Percentiles rank a stretch among this genome's conserved stretches.
These are phyloP conservation scores for Aspergillaceae sp. DNA, from an alignment of 2,329 filamentous ascomycete genomes.

Conservation along the genomic window DNA sequence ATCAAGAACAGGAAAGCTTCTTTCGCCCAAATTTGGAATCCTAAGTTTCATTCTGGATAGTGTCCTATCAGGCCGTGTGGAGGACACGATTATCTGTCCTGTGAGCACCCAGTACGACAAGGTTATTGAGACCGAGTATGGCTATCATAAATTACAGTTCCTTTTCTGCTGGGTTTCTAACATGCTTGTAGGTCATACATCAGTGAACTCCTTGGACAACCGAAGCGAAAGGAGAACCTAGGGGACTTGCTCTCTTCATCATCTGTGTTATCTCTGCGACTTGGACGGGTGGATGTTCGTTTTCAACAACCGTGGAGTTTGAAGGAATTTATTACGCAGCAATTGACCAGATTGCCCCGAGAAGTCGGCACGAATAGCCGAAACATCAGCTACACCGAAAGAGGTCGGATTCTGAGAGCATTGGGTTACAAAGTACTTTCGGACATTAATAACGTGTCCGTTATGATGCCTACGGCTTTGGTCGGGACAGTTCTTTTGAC, in stretches of 20 bases:
- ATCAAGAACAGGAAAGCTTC: slow-evolving; percentile 83
- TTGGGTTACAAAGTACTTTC: slow-evolving; percentile 86
- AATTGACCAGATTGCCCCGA: slow-evolving; percentile 53
- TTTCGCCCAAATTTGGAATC: slow-evolving; percentile 93
- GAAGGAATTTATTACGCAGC: slow-evolving; percentile 68
- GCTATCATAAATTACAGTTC: neutral
- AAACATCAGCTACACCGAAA: slow-evolving; percentile 44
- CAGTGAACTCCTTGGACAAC: slow-evolving; percentile 82
- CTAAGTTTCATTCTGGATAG: slow-evolving; percentile 86
- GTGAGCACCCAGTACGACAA: slow-evolving; percentile 98
- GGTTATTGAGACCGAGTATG: slow-evolving; percentile 82
- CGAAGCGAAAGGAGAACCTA: slow-evolving; percentile 92
- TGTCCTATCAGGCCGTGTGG: slow-evolving; percentile 73
- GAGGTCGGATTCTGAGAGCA: slow-evolving; percentile 69
- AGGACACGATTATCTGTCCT: slow-evolving; percentile 88
- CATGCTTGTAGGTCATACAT: slow-evolving; percentile 63
- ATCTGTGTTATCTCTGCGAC: slow-evolving; percentile 75
- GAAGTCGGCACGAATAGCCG: slow-evolving; percentile 25
- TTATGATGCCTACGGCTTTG: slow-evolving; percentile 95
- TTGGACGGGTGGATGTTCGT: slow-evolving; percentile 87
- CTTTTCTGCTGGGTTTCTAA: slow-evolving; percentile 5
- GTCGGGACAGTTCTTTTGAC: slow-evolving; percentile 92
- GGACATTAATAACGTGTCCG: slow-evolving; percentile 91
- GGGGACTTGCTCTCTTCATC: slow-evolving; percentile 82
- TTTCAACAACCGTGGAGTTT: slow-evolving; percentile 97